Base-by-base conservation (phyloP, 2,329 filamentous ascomycete species). In the Neopestalotiopsis sp. region DNA sequence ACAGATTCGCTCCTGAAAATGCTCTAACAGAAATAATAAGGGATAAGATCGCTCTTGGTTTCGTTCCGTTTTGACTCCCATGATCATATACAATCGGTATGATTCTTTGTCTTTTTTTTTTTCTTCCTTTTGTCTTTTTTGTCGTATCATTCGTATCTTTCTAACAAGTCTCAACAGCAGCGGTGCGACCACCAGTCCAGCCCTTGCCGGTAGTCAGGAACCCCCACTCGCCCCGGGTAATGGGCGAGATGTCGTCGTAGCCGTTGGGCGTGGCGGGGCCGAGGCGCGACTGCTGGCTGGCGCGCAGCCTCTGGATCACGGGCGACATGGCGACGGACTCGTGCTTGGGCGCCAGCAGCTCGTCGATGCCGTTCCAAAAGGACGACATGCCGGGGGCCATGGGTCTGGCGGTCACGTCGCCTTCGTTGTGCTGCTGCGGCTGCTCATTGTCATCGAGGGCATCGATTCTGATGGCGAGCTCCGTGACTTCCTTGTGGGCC, bases 191-290 rank as follows among this genome's bases (percentile, higher is more conserved):
- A 45, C 77, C 79, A 59, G 79, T 80, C 71, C 83, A 83, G 32
- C 79, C 80, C 34, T 83, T 81, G 3, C 85, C 84, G 56, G 83
- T 81, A 80, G 89, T 88, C 72, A 91, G 76, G 74, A 88, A 88
- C 0, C 88, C 86, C 89, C 89, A 91, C 77, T 91, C 89, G 4
- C 87, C 87, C 56, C 86, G 82, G 9, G 89, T 91, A 30, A 87
- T 84, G 5, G 89, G 89, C 64, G 88, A 90, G 67, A 91, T 88
- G 74, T 91, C 89, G 24, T 89, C 88, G 71, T 87, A 88, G 7
- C 81, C 84, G 71, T 90, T 89, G 1, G 88, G 89, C 68, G 89
- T 90, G 78, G 81, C 77, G 1, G 88, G 85, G 0, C 86, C 87
- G 24, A 84, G 71, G 62, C 69, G 75, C 28, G 17, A n/a, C 64